Base-by-base conservation (phyloP, 2,329 filamentous ascomycete genomes). In the Daldinia sp. region DNA sequence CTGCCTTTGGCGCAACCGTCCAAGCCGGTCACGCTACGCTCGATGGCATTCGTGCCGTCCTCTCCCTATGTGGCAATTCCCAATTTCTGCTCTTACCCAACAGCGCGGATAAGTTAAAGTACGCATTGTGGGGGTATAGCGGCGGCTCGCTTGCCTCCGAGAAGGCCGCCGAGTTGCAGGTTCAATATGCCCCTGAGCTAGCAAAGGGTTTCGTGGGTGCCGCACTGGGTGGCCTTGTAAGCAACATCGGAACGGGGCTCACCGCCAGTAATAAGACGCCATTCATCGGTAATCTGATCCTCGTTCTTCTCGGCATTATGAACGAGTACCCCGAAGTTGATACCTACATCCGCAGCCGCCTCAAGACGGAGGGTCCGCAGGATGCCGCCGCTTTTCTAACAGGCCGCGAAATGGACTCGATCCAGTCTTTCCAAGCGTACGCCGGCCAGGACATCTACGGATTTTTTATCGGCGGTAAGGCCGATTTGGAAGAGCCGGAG, bases 61-160 rank as follows among this genome's bases (percentile, higher is more conserved):
- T 72, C 10, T 69, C 53, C 18, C 41, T 48, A 20, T 9, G 33
- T 23, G 77, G 80, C 0, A 28, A 74, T 70, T 13, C 56, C 10
- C 26, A 18, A n/a, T 35, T 63, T 37, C 9, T 37, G 33, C 33
- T 30, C 15, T 50, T 67, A 23, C 60, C 65, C 10, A 44, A 26
- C 12, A 41, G 37, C 41, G 54, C 60, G 15, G 26, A 56, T 15
- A 60, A 39, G 35, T 60, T 67, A 26, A 61, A 61, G 1, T 75
- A 81, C 42, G 79, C 79, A 0, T 74, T 86, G 65, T 86, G 83
- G 85, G 87, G 87, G 0, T 88, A 88, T 71, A 87, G 84, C 0
- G 87, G 87, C 1, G 87, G 86, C 4, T 82, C 83, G 2, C 64
- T 88, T n/a, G 85, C 85, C 0, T 83, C 78, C 2, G 84, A 84